Evolutionary conservation across 2,329 filamentous ascomycete species (phyloP).

Genomic region (Pseudogymnoascus sp.): DNA sequence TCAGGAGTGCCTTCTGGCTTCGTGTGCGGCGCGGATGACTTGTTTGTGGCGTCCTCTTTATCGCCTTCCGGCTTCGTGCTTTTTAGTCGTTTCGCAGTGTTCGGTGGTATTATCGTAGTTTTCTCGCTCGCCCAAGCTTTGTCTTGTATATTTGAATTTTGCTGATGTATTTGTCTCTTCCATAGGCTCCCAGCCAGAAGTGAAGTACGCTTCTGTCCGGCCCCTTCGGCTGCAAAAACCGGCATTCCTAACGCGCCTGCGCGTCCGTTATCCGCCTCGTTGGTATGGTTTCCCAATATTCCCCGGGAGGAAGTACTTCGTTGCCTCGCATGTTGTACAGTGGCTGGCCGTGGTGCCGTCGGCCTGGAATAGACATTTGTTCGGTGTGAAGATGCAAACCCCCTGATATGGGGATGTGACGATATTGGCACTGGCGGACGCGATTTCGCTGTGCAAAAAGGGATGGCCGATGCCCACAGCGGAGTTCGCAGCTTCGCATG

Average conservation of each 20-base stretch:
- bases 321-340: not conserved
- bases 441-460: not conserved
- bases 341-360: not conserved
- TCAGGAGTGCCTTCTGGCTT: not conserved
- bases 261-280: not conserved
- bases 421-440: not conserved
- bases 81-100: not conserved
- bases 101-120: not conserved
- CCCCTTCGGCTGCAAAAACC: not conserved
- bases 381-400: not conserved
- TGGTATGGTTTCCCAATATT: not conserved
- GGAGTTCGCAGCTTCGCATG: not conserved
- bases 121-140: constrained; percentile 1
- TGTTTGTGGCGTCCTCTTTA: not conserved
- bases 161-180: not conserved
- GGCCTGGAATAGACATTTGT: not conserved
- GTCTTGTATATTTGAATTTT: not conserved
- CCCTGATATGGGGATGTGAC: not conserved
- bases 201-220: not conserved
- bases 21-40: not conserved
- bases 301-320: not conserved
- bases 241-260: not conserved
- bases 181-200: not conserved
- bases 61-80: not conserved
- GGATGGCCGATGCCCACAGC: not conserved